Conservation (phyloP, 129 eudicot species). For the Solidago caesia region DNA sequence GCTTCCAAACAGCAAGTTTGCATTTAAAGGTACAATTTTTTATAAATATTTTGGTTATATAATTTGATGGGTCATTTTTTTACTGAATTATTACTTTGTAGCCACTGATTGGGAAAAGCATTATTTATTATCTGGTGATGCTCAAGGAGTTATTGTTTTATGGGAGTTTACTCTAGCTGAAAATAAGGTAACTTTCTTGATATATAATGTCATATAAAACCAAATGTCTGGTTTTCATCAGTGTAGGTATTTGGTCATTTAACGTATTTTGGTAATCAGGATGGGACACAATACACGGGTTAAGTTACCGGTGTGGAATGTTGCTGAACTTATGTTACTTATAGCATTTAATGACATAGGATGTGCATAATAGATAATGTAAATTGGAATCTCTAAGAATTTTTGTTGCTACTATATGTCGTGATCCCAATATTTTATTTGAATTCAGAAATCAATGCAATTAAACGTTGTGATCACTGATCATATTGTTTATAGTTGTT, state of each 20-base stretch:
- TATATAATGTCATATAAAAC: neutral
- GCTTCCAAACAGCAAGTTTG: conserved; percentile 79
- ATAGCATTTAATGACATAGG: too few species aligned
- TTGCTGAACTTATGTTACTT: too few species aligned
- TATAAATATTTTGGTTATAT: neutral
- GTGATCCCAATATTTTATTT: neutral
- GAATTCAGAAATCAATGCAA: neutral
- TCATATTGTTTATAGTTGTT: neutral
- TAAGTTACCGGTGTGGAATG: too few species aligned
- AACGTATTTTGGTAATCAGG: too few species aligned
- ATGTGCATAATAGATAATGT: too few species aligned
- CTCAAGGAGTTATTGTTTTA: conserved; percentile 68
- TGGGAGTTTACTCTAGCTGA: conserved; percentile 75
- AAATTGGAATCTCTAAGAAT: too few species aligned
- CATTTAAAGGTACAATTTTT: conserved; percentile 58
- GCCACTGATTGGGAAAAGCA: conserved; percentile 59
- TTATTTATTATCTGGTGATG: conserved; percentile 84
- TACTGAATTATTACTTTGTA: conserved; percentile 18
- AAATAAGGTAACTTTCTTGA: conserved; percentile 51
- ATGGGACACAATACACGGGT: too few species aligned
- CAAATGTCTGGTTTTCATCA: too few species aligned
- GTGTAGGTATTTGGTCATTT: too few species aligned
- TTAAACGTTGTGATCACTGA: neutral
- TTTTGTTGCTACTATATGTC: too few species aligned
- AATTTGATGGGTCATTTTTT: neutral